Evolutionary conservation across 2,329 filamentous ascomycete species (phyloP).

Genomic region (Penicillium sp.): DNA sequence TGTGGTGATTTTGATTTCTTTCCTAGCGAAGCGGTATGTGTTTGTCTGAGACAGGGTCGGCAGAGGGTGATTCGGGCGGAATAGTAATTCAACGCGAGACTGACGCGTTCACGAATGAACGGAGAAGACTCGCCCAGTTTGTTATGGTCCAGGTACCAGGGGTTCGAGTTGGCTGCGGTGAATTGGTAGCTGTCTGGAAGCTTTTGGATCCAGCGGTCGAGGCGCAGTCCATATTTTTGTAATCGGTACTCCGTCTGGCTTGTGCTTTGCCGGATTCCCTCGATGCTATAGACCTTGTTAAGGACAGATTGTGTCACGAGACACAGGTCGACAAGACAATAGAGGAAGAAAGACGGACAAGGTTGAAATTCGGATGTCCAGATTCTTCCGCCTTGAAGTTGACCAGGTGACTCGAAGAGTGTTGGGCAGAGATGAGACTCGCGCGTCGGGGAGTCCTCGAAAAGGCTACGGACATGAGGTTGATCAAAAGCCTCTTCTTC

Average conservation of each 20-base stretch:
- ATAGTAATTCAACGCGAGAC: conserved; percentile 40
- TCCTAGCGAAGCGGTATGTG: conserved; percentile 12
- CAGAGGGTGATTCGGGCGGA: conserved; percentile 38
- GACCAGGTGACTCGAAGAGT: conserved; percentile 21
- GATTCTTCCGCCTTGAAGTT: conserved; percentile 7
- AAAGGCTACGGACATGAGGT: conserved; percentile 21
- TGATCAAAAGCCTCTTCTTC: conserved; percentile 34
- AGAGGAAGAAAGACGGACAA: conserved; percentile 35
- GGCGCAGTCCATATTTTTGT: conserved; percentile 24
- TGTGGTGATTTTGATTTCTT: neutral
- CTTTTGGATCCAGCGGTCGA: conserved; percentile 35
- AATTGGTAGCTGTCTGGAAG: conserved; percentile 33
- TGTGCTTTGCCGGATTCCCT: conserved; percentile 28
- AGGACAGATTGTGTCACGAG: conserved; percentile 36
- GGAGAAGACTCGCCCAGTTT: conserved; percentile 13
- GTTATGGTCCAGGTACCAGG: conserved; percentile 20
- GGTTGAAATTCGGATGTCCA: conserved; percentile 25
- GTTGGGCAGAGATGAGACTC: conserved; percentile 24
- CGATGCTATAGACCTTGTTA: conserved; percentile 38
- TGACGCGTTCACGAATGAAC: conserved; percentile 28
- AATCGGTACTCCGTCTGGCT: conserved; percentile 32
- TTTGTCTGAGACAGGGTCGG: conserved; percentile 39
- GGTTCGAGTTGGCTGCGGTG: conserved; percentile 18
- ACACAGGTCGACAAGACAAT: conserved; percentile 34
- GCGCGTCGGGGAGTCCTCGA: conserved; percentile 20